Evolutionary conservation across 306 rosid genomes (phyloP).

Genomic region (Glycyrrhiza uralensis): DNA sequence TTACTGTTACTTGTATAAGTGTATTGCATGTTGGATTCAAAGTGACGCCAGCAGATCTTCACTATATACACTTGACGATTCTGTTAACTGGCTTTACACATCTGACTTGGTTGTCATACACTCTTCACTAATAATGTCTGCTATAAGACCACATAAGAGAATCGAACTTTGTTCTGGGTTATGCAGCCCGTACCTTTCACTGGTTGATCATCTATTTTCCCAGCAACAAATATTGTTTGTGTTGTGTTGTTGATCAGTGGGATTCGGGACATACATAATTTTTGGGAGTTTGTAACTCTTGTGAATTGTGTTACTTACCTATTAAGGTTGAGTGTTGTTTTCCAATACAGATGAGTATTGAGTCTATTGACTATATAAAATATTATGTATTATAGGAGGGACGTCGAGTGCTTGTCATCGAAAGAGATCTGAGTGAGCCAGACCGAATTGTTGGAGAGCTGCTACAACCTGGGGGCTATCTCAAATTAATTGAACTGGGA

Average conservation of each 20-base stretch:
- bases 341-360: background rate
- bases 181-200: background rate
- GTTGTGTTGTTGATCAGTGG: background rate
- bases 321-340: background rate
- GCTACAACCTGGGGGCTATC: slow-evolving; percentile 97
- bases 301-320: background rate
- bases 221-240: background rate
- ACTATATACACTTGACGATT: background rate
- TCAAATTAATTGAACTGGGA: slow-evolving; percentile 85
- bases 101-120: background rate
- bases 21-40: background rate
- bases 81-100: background rate
- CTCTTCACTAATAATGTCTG: background rate
- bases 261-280: background rate
- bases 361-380: slow-evolving; percentile 1
- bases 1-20: background rate
- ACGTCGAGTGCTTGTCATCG: slow-evolving; percentile 77
- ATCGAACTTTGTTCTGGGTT: background rate
- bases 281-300: background rate
- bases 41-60: background rate
- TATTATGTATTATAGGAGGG: slow-evolving; percentile 67
- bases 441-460: slow-evolving; percentile 96
- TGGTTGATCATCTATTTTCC: background rate
- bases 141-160: background rate
- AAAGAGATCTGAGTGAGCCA: slow-evolving; percentile 91